Base-by-base conservation (phyloP, 176 grass and related monocot genomes). In the Cenchrus americanus region DNA sequence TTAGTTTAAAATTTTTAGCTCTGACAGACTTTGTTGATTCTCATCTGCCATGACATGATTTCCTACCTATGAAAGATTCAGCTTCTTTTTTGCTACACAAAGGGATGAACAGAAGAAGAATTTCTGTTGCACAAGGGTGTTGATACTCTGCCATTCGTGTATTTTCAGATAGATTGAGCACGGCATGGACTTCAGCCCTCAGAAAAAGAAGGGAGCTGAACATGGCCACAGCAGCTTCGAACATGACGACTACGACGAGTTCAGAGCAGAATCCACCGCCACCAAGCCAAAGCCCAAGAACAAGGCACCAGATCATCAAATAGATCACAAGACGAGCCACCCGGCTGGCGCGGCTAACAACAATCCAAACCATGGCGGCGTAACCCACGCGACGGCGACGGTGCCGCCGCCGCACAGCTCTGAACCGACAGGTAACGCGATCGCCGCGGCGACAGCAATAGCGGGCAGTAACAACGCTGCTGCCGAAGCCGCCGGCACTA, bases 171-270 rank as follows among this genome's bases (percentile, higher is more conserved):
- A 83, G 69, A 5, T 63, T 19, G 65, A 76, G 24, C 78, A 86
- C 83, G 88, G 65, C 71, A 89, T 89, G 88, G 88, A 86, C 85
- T 89, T 89, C 71, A 89, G 88, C 48, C 88, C 88, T 48, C 88
- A 89, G 34, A 37, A 37, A 19, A 85, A 51, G 77, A 86, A 59
- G 23, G 82, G 83, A 14, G 6, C 6, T 0, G 83, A 72, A 48
- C 54, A 63, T 11, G 68, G 81, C 22, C 37, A 40, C 21, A 37
- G 27, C 55, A 82, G 83, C 72, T 86, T 89, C 27, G 83, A 81
- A 15, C 48, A 88, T 54, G 78, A 86, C 48, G 78, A 63, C 17
- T 66, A 66, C 0, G 77, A 66, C 0, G 62, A 65, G 3, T 77
- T 82, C 72, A 32, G 42, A 27, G 12, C 61, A 7, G 83, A 77